Evolutionary conservation across 73 alveolate genomes (phyloP).

Genomic region (Stentor coeruleus): DNA sequence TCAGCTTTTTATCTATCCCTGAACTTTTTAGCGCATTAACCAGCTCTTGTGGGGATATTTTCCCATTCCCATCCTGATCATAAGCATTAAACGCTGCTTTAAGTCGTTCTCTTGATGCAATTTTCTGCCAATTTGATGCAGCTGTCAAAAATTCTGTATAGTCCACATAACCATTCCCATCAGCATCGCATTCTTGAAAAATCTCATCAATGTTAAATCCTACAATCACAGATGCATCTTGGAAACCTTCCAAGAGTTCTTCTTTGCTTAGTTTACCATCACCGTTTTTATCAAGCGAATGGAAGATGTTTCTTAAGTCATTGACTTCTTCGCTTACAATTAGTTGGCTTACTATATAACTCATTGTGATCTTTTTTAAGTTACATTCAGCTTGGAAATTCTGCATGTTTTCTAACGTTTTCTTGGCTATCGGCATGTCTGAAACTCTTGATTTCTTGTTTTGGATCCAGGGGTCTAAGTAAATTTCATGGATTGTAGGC

Average conservation of each 20-base stretch:
- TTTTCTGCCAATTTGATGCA: background rate
- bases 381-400: conserved; percentile 2
- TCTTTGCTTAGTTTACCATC: background rate
- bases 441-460: background rate
- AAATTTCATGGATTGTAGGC: conserved; percentile 46
- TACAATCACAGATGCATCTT: background rate
- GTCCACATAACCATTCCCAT: background rate
- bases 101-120: background rate
- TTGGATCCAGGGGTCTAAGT: conserved; percentile 49
- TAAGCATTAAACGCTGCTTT: background rate
- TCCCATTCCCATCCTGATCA: background rate
- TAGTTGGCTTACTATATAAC: background rate
- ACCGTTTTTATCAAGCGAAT: background rate
- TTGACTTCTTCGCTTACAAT: background rate
- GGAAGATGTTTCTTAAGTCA: background rate
- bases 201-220: background rate
- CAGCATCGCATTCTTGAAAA: background rate
- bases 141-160: background rate
- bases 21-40: background rate
- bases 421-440: background rate
- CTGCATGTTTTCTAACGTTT: conserved; percentile 13
- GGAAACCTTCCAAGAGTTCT: background rate
- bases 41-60: background rate
- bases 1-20: background rate
- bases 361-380: background rate